Base-by-base conservation (phyloP, 78 protist genomes). In the Thecamonas trahens region DNA sequence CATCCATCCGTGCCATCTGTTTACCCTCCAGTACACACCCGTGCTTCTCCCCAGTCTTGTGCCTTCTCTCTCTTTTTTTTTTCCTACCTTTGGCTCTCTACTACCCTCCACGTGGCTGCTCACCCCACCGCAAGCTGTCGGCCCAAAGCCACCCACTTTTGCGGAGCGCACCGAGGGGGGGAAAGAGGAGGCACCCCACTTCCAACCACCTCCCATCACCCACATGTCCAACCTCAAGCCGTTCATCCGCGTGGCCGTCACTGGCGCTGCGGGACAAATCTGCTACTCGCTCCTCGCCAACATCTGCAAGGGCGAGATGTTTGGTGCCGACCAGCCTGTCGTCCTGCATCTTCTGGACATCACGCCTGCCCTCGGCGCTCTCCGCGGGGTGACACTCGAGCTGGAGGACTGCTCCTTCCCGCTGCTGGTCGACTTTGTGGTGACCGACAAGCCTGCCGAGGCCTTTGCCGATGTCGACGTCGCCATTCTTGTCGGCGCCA, bases 201-300 rank as follows among this genome's bases (percentile, higher is more conserved):
- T n/a, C n/a, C n/a, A n/a, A n/a, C n/a, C n/a, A n/a, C n/a, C n/a
- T n/a, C n/a, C n/a, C n/a, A n/a, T n/a, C n/a, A n/a, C n/a, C n/a
- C n/a, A n/a, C n/a, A n/a, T n/a, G n/a, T n/a, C n/a, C n/a, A n/a
- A n/a, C n/a, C n/a, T n/a, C n/a, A n/a, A n/a, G n/a, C n/a, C n/a
- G n/a, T n/a, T n/a, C 26, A 18, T 80, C 24, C 50, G 72, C 44
- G 94, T 93, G 1, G 32, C 58, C 28, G 80, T 93, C 28, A 91
- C 95, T 47, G 97, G 97, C 38, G 97, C 95, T 17, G 97, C 97
- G 15, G 97, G 97, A 14, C 91, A 90, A 62, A 88, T 93, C 31
- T 87, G 89, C 8, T 93, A 91, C 45, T 50, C 84, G 11, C 74
- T 93, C 14, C 44, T 84, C 55, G 67, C 68, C 76, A 26, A 26